Percentiles rank a stretch among this genome's conserved stretches.
phyloP scores from a whole-genome alignment of 2,329 filamentous ascomycete species.

The Teratosphaeria zuluensis region DNA sequence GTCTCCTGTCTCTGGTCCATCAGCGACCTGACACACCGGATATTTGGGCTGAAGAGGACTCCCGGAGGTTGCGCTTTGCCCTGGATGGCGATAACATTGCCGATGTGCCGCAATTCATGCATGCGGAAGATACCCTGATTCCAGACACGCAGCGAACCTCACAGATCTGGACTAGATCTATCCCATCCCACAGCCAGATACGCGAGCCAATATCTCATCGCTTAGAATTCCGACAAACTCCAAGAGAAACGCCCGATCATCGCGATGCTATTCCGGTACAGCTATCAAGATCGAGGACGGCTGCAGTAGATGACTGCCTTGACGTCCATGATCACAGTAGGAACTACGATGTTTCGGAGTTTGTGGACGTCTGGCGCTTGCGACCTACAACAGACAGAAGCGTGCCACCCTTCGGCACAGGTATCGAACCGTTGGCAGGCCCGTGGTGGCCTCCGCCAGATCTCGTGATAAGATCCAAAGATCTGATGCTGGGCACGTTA shows the following conservation, averaged over 20 bases:
- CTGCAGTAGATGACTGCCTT: constrained; percentile 14
- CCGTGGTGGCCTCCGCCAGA: constrained; percentile 8
- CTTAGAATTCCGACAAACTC: no score
- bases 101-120: constrained; percentile 7
- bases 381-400: constrained; percentile 12
- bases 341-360: constrained; percentile 22
- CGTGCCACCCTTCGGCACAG: constrained; percentile 11
- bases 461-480: constrained; percentile 7
- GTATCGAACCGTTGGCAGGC: constrained; percentile 10
- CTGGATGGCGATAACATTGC: constrained; percentile 9
- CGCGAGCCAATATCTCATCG: background rate
- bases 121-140: background rate
- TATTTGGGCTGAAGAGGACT: constrained; percentile 14
- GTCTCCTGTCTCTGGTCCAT: constrained; percentile 5
- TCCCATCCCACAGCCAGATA: background rate
- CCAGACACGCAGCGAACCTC: background rate
- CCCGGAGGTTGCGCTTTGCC: constrained; percentile 14
- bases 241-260: background rate
- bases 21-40: constrained; percentile 12
- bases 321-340: constrained; percentile 18
- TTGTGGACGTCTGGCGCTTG: constrained; percentile 22
- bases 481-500: constrained; percentile 7
- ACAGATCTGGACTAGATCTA: background rate
- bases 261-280: background rate
- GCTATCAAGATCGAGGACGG: background rate